phyloP scores from a whole-genome alignment of 495 filamentous ascomycete species.

The Amphirosellinia nigrospora region DNA sequence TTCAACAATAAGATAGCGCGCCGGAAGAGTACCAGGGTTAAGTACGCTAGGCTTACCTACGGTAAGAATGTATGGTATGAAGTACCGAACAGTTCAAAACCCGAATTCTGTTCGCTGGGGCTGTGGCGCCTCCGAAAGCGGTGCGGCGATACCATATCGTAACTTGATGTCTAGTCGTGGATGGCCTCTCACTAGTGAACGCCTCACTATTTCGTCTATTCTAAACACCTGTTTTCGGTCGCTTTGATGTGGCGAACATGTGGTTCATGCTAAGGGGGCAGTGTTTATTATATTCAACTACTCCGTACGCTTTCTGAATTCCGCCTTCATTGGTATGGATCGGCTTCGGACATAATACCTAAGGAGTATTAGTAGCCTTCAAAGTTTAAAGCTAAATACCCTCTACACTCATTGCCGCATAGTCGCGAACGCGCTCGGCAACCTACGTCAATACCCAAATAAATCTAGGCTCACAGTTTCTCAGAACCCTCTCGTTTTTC shows the following conservation, averaged over 20 bases:
- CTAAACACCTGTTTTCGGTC: not conserved
- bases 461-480: no score
- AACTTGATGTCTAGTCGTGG: not conserved
- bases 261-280: not conserved
- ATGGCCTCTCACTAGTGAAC: not conserved
- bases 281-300: conserved; percentile 5
- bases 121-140: not conserved
- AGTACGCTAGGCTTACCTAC: not conserved
- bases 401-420: not conserved
- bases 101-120: not conserved
- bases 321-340: not conserved
- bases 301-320: not conserved
- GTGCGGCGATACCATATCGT: not conserved
- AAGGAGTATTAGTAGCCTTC: not conserved
- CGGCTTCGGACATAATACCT: not conserved
- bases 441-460: not conserved
- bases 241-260: not conserved
- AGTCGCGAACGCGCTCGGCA: not conserved
- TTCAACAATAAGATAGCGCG: not conserved
- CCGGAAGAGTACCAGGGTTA: not conserved
- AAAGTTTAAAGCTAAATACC: not conserved
- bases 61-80: not conserved
- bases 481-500: not conserved
- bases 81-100: not conserved
- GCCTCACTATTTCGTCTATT: conserved; percentile 6